phyloP scores from a whole-genome alignment of 495 filamentous ascomycete genomes.

The Aspergillus bridgeri region DNA sequence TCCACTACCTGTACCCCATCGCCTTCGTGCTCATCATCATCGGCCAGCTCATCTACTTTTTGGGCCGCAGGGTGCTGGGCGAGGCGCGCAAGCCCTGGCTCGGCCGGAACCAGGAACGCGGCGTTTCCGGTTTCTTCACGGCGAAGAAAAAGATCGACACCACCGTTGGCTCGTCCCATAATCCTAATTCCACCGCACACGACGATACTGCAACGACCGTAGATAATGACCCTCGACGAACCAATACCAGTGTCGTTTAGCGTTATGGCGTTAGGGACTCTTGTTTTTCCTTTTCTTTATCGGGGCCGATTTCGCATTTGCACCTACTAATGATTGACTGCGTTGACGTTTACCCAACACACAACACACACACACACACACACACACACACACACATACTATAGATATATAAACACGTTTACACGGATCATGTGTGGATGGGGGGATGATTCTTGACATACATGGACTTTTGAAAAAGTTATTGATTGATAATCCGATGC shows the following conservation, averaged over 20 bases:
- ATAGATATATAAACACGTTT: neutral
- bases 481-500: neutral
- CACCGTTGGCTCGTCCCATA: slow-evolving; percentile 6
- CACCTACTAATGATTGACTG: neutral
- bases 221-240: slow-evolving; percentile 4
- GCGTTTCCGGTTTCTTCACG: slow-evolving; percentile 79
- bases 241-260: slow-evolving; percentile 11
- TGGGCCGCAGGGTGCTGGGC: slow-evolving; percentile 70
- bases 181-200: slow-evolving; percentile 7
- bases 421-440: neutral
- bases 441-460: neutral
- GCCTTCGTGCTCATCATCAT: slow-evolving; percentile 89
- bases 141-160: slow-evolving; percentile 72
- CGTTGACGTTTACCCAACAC: neutral
- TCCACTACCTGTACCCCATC: slow-evolving; percentile 92
- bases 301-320: too few species aligned
- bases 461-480: neutral
- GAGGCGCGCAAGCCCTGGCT: slow-evolving; percentile 95
- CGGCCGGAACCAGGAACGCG: slow-evolving; percentile 76
- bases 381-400: too few species aligned
- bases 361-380: too few species aligned
- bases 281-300: too few species aligned
- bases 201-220: neutral
- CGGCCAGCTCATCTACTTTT: slow-evolving; percentile 78
- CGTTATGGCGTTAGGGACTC: slow-evolving; percentile 3